A percentile compares a stretch with the other conserved stretches of the same genome.
These are phyloP conservation scores for Yamadazyma olivae DNA, from an alignment of 805 yeast species.

Conservation along the genomic window DNA sequence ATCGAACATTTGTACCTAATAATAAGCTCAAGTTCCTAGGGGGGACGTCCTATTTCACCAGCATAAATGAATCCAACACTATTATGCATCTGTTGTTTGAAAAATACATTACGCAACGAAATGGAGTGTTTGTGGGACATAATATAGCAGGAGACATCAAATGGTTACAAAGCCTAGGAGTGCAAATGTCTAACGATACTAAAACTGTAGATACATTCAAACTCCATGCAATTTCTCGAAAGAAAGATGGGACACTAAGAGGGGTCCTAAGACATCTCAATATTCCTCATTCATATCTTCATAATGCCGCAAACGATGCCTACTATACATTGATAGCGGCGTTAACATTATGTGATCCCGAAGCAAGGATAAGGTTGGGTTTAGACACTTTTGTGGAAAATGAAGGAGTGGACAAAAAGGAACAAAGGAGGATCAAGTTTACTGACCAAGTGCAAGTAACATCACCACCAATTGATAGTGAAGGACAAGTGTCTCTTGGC, in stretches of 20 bases:
- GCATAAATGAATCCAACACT: constrained; percentile 29
- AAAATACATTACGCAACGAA: constrained; percentile 32
- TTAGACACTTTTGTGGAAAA: constrained; percentile 16
- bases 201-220: constrained; percentile 46
- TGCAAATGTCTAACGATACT: constrained; percentile 38
- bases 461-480: too few relatives aligned
- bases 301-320: constrained; percentile 73
- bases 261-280: constrained; percentile 43
- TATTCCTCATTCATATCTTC: constrained; percentile 58
- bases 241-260: constrained; percentile 42
- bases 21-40: constrained; percentile 48
- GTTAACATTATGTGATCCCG: constrained; percentile 50
- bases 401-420: constrained; percentile 4
- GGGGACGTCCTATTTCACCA: constrained; percentile 47
- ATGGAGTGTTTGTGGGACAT: constrained; percentile 56
- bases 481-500: too few relatives aligned
- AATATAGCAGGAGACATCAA: constrained; percentile 51
- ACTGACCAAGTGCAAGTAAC: too few relatives aligned
- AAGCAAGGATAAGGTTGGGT: constrained; percentile 18
- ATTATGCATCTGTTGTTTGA: constrained; percentile 43
- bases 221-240: constrained; percentile 40
- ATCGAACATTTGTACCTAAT: constrained; percentile 55
- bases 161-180: constrained; percentile 48
- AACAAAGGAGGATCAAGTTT: constrained; percentile 6
- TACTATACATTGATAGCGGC: constrained; percentile 56